Evolutionary conservation across 805 yeast species (phyloP).

Genomic region (Suhomyces kilbournensis): DNA sequence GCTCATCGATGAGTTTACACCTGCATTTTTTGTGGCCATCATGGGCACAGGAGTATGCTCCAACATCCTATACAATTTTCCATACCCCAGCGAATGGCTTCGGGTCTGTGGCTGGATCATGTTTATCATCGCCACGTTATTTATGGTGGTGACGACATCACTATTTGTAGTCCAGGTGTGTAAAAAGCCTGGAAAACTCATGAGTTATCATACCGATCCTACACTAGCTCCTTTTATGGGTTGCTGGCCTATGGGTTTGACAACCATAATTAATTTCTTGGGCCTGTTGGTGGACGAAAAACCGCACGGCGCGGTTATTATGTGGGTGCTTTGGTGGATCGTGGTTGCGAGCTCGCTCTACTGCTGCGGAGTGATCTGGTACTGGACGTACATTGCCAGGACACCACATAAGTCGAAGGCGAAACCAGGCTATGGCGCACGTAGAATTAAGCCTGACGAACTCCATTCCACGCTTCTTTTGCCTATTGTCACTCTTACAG

Average conservation of each 20-base stretch:
- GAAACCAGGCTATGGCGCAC: conserved; percentile 4
- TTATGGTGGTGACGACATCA: conserved; percentile 42
- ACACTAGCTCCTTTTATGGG: conserved; percentile 65
- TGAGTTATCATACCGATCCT: conserved; percentile 30
- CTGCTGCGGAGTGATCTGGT: conserved; percentile 61
- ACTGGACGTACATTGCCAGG: conserved; percentile 43
- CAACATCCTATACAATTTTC: conserved; percentile 58
- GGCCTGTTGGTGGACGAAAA: conserved; percentile 40
- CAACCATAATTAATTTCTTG: conserved; percentile 61
- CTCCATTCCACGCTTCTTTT: conserved; percentile 60
- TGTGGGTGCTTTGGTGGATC: conserved; percentile 75
- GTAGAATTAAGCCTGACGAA: conserved; percentile 14
- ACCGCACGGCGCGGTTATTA: conserved; percentile 42
- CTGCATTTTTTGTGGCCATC: conserved; percentile 66
- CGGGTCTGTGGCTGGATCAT: conserved; percentile 54
- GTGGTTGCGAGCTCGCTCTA: conserved; percentile 51
- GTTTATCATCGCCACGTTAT: conserved; percentile 56
- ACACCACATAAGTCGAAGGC: not conserved
- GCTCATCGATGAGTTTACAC: conserved; percentile 31
- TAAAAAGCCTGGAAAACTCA: conserved; percentile 23
- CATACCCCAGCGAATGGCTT: conserved; percentile 63
- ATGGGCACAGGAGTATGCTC: conserved; percentile 86
- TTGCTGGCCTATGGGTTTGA: conserved; percentile 75
- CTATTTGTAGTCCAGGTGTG: conserved; percentile 41
- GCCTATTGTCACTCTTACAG: conserved; percentile 80